Percentiles rank a stretch among this genome's conserved stretches.
These are phyloP conservation scores for Leccinum broughii DNA, from an alignment of 768 basidiomycete species.

Conservation along the genomic window DNA sequence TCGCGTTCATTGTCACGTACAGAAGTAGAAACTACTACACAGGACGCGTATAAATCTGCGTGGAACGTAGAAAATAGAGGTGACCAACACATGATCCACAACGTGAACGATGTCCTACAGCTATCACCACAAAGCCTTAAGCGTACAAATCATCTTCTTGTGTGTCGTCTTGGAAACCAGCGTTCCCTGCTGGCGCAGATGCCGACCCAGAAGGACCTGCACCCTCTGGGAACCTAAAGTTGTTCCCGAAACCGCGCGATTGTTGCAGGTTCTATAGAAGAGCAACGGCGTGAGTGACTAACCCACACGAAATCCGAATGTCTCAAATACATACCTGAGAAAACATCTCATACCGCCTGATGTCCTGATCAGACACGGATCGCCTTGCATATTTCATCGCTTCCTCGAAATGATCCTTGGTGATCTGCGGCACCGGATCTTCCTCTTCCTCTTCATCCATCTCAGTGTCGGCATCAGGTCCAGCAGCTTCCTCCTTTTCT, in stretches of 20 bases:
- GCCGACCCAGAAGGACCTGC: constrained; percentile 37
- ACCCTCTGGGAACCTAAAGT: constrained; percentile 98
- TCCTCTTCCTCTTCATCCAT: constrained; percentile 72
- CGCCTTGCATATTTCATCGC: constrained; percentile 98
- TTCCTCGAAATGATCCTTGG: constrained; percentile 94
- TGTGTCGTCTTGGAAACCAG: constrained; percentile 81
- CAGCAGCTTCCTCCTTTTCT: constrained; percentile 70
- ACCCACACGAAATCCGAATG: neutral
- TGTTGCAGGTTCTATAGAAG: constrained; percentile 71
- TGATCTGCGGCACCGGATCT: constrained; percentile 90
- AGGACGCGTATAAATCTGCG: neutral
- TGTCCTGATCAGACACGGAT: constrained; percentile 95
- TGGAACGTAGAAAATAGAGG: neutral
- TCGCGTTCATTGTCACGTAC: constrained; percentile 7
- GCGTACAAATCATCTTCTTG: constrained; percentile 93
- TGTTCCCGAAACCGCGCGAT: constrained; percentile 88
- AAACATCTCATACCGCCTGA: constrained; percentile 98
- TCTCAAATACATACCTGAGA: constrained; percentile 59
- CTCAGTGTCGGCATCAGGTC: constrained; percentile 67
- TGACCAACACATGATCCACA: neutral
- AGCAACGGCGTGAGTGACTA: neutral
- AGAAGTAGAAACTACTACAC: constrained; percentile 9
- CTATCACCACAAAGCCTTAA: constrained; percentile 31
- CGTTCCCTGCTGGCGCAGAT: constrained; percentile 56
- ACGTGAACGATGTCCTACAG: neutral